Evolutionary conservation across 331 rosid species (phyloP).

Genomic region (Dryas integrifolia): DNA sequence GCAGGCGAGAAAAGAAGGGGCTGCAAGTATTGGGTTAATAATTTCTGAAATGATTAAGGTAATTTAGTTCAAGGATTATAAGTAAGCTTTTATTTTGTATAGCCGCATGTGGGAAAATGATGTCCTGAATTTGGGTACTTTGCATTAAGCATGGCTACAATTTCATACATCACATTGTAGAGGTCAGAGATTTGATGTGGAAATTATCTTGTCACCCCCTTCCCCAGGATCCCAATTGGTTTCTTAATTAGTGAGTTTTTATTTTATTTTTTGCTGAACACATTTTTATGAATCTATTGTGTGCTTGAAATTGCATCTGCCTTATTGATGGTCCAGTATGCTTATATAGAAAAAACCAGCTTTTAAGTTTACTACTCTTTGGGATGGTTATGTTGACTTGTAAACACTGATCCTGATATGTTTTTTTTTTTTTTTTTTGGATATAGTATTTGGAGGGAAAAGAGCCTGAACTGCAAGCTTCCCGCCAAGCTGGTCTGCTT

Average conservation of each 20-base stretch:
- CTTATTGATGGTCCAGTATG: background rate
- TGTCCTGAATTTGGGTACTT: constrained; percentile 3
- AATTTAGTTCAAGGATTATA: constrained; percentile 6
- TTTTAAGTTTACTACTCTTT: background rate
- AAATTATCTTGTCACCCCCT: background rate
- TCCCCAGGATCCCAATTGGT: background rate
- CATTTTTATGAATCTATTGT: background rate
- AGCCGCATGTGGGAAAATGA: background rate
- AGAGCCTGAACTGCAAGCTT: constrained; percentile 89
- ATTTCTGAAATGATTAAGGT: constrained; percentile 95
- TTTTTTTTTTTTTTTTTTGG: background rate
- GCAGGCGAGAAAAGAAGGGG: constrained; percentile 99
- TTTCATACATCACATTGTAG: constrained; percentile 1
- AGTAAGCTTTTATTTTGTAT: background rate
- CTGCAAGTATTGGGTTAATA: constrained; percentile 83
- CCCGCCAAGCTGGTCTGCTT: constrained; percentile 94
- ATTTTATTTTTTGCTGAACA: constrained; percentile 17
- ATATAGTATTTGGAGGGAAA: constrained; percentile 87
- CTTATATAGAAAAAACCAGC: background rate
- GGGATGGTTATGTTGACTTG: background rate
- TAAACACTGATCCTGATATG: constrained; percentile 9
- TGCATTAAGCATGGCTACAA: background rate
- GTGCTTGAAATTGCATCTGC: background rate
- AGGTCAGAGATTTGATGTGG: background rate
- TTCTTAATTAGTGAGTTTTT: constrained; percentile 19